Base-by-base conservation (phyloP, 371 early-diverging fungal species). In the Dichotomocladium elegans region DNA sequence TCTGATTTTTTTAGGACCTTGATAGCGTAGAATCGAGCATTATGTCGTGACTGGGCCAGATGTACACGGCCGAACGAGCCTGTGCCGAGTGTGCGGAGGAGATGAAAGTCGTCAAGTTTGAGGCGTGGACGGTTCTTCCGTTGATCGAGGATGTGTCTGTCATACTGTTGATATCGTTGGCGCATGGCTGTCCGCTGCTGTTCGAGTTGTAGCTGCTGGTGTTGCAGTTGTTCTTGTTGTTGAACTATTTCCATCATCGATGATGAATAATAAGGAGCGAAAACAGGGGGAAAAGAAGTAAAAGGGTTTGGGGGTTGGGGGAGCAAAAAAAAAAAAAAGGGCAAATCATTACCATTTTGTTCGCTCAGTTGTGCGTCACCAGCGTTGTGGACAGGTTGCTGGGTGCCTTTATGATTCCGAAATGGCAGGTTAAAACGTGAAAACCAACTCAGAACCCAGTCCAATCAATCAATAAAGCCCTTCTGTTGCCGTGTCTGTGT, bases 1-100 rank as follows among this genome's bases (percentile, higher is more conserved):
- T 97, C 94, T 10, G 88, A 62, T 70, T 97, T 99, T 49, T 91
- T 89, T 49, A 99, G 79, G 3, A 96, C 94, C 69, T 99, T 99
- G 81, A 99, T 91, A 3, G 99, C 99, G 64, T 92, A 96, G 79
- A 85, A 94, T 34, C 87, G 80, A 25, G 74, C 80, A 49, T 87
- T 91, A 49, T 73, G 70, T 51, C 85, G 82, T 37, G 83, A 82
- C 46, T 82, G 85, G 11, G 90, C 92, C 21, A 99, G 77, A 70
- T 93, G 95, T 29, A 99, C 99, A 17, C 98, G 90, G 24, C 99
- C 99, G 81, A 99, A 99, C 8, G 98, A 94, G 10, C 99, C 99
- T 0, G 97, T 96, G 11, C 99, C 99, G 22, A 99, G 57, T 14
- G 90, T 91, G 28, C 90, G 82, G 44, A 81, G 72, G 45, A 90